A percentile compares a stretch with the other conserved stretches of the same genome.
Conservation (phyloP, 805 yeast genomes). For the Metschnikowia santaceciliae region DNA sequence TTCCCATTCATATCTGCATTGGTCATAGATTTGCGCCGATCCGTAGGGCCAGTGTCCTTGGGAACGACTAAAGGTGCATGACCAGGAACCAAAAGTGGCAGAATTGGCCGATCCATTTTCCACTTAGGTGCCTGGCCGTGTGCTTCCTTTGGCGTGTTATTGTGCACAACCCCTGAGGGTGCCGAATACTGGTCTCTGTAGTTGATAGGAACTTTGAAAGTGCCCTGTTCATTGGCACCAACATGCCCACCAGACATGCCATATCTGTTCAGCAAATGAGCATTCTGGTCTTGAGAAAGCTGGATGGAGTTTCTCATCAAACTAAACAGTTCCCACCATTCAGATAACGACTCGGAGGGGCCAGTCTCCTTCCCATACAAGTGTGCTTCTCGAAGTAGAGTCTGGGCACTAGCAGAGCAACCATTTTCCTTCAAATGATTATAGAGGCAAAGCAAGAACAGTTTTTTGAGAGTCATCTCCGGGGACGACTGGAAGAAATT, state of each 20-base stretch:
- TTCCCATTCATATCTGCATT: neutral
- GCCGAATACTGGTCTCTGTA: neutral
- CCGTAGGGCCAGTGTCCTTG: neutral
- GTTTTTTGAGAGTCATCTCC: neutral
- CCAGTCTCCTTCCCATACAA: neutral
- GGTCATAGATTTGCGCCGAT: neutral
- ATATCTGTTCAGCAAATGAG: neutral
- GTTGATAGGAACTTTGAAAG: constrained; percentile 2
- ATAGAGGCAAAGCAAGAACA: constrained; percentile 2
- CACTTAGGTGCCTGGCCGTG: neutral
- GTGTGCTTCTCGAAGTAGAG: constrained; percentile 2
- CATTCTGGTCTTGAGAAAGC: neutral
- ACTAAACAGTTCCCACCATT: constrained; percentile 3
- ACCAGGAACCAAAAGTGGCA: constrained; percentile 4
- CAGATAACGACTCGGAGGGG: neutral
- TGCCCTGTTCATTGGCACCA: neutral
- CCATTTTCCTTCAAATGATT: constrained; percentile 1
- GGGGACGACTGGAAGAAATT: constrained; percentile 1
- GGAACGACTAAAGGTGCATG: constrained; percentile 2
- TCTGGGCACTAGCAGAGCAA: constrained; percentile 1
- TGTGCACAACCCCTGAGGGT: neutral
- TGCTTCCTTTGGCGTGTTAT: neutral
- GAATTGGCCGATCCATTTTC: neutral
- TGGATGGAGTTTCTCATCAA: neutral
- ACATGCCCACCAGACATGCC: neutral